A percentile compares a stretch with the other conserved stretches of the same genome.
Evolutionary conservation across 1,284 basidiomycete species (phyloP).

Genomic region (Ganoderma sinense): DNA sequence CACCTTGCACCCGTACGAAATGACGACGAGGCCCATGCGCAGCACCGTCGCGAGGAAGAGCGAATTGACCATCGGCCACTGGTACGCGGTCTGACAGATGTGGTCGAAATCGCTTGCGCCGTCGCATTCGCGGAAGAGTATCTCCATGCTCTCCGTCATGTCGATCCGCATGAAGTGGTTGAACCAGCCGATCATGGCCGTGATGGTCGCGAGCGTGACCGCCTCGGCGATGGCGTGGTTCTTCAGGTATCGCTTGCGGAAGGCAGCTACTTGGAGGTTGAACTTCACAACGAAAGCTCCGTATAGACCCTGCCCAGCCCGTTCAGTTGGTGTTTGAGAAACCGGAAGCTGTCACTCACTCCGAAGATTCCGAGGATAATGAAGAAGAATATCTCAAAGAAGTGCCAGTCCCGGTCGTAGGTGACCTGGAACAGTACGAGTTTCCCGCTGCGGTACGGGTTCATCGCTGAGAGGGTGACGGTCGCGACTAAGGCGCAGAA

Average conservation of each 20-base stretch:
- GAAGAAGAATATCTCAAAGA: slow-evolving; percentile 98
- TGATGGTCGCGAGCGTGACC: slow-evolving; percentile 85
- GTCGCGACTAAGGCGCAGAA: slow-evolving; percentile 97
- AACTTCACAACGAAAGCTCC: slow-evolving; percentile 98
- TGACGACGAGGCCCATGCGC: slow-evolving; percentile 85
- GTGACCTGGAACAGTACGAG: slow-evolving; percentile 94
- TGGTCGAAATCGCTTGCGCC: slow-evolving; percentile 92
- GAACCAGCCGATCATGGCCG: slow-evolving; percentile 92
- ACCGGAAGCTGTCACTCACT: slow-evolving; percentile 51
- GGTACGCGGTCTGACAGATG: slow-evolving; percentile 93
- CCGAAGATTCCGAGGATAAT: slow-evolving; percentile 96
- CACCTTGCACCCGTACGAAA: slow-evolving; percentile 97
- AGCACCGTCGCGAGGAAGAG: slow-evolving; percentile 92
- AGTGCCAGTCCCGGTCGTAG: slow-evolving; percentile 98
- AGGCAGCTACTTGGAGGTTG: slow-evolving; percentile 94
- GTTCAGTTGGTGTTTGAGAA: not conserved
- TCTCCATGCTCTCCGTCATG: slow-evolving; percentile 98
- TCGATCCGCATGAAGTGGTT: slow-evolving; percentile 97
- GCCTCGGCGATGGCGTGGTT: slow-evolving; percentile 91
- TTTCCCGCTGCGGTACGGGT: slow-evolving; percentile 98
- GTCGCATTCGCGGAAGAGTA: slow-evolving; percentile 97
- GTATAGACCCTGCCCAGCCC: slow-evolving; percentile 81
- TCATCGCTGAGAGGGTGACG: slow-evolving; percentile 94
- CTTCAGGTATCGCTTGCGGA: slow-evolving; percentile 89
- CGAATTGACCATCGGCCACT: slow-evolving; percentile 96